phyloP scores from a whole-genome alignment of 768 basidiomycete species.

The Panaeolus cyanescens region DNA sequence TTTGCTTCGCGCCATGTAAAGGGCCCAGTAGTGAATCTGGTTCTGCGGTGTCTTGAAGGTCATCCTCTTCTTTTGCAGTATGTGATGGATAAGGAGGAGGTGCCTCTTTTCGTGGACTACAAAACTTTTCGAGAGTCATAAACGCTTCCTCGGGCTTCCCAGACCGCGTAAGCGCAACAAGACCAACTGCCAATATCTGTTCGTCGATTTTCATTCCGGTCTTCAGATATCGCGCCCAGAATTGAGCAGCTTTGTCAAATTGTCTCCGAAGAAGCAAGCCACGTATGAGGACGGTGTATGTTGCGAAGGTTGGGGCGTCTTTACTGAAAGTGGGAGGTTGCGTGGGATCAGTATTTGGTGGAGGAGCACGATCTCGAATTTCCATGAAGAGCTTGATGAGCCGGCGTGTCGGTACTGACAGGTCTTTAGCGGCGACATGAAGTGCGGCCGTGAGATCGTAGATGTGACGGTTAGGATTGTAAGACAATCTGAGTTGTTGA shows the following conservation, averaged over 20 bases:
- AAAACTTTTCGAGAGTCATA: constrained; percentile 45
- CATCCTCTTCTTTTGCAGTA: neutral
- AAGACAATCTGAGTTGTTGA: constrained; percentile 12
- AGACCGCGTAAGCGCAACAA: constrained; percentile 47
- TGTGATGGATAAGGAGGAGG: neutral
- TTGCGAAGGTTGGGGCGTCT: constrained; percentile 40
- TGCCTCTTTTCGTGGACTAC: constrained; percentile 12
- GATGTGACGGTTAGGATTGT: constrained; percentile 36
- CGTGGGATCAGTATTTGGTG: constrained; percentile 31
- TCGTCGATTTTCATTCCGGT: constrained; percentile 42
- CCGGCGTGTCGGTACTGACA: constrained; percentile 23
- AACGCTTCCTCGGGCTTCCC: constrained; percentile 51
- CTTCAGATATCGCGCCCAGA: constrained; percentile 44
- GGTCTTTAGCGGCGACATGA: constrained; percentile 44
- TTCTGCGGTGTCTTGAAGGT: constrained; percentile 3
- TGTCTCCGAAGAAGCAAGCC: constrained; percentile 44
- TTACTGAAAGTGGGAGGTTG: neutral
- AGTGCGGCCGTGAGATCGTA: constrained; percentile 51
- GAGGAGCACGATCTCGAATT: neutral
- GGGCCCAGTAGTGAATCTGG: constrained; percentile 5
- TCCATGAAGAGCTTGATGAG: constrained; percentile 40
- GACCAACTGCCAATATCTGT: constrained; percentile 48
- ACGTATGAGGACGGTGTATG: constrained; percentile 55
- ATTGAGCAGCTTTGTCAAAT: constrained; percentile 33
- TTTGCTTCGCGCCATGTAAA: constrained; percentile 27